These are phyloP conservation scores for Salinomyces thailandicus DNA, from an alignment of 2,329 filamentous ascomycete genomes.

Conservation along the genomic window DNA sequence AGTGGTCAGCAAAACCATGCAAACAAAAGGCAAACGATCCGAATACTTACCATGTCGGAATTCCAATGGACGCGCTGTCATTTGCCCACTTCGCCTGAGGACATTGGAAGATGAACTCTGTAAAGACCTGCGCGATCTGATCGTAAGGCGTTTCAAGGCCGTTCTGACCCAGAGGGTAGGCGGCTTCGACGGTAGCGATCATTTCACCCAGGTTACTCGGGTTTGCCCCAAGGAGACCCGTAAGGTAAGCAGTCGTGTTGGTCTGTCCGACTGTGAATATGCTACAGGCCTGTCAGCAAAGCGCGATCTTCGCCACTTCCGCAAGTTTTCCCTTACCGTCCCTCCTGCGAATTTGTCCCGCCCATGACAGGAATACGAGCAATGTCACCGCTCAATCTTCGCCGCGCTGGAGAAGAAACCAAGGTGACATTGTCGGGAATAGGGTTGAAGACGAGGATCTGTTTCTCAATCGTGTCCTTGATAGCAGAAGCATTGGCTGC, in stretches of 20 bases:
- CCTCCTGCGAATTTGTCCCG: slow-evolving; percentile 28
- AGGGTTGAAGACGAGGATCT: slow-evolving; percentile 23
- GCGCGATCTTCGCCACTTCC: background rate
- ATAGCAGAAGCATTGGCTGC: slow-evolving; percentile 23
- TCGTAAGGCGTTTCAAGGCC: slow-evolving; percentile 18
- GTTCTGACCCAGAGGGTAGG: slow-evolving; percentile 18
- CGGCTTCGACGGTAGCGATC: slow-evolving; percentile 15
- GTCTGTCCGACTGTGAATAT: slow-evolving; percentile 22
- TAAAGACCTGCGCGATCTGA: slow-evolving; percentile 19
- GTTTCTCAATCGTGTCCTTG: slow-evolving; percentile 22
- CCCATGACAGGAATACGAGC: slow-evolving; percentile 26
- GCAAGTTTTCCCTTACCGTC: slow-evolving; percentile 18
- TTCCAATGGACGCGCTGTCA: slow-evolving; percentile 19
- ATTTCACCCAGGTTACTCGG: slow-evolving; percentile 12
- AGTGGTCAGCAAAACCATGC: too few relatives aligned
- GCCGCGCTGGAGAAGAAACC: slow-evolving; percentile 18
- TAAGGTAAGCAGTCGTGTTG: slow-evolving; percentile 16
- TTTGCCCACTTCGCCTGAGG: slow-evolving; percentile 19
- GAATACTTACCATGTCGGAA: slow-evolving; percentile 28
- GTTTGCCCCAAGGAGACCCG: slow-evolving; percentile 9
- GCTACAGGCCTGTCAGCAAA: slow-evolving; percentile 5
- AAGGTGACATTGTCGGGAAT: slow-evolving; percentile 25
- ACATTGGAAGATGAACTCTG: slow-evolving; percentile 23
- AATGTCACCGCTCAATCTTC: slow-evolving; percentile 21
- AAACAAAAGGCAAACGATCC: too few relatives aligned